phyloP scores from a whole-genome alignment of 805 yeast genomes.

The Suhomyces tanzawaensis region DNA sequence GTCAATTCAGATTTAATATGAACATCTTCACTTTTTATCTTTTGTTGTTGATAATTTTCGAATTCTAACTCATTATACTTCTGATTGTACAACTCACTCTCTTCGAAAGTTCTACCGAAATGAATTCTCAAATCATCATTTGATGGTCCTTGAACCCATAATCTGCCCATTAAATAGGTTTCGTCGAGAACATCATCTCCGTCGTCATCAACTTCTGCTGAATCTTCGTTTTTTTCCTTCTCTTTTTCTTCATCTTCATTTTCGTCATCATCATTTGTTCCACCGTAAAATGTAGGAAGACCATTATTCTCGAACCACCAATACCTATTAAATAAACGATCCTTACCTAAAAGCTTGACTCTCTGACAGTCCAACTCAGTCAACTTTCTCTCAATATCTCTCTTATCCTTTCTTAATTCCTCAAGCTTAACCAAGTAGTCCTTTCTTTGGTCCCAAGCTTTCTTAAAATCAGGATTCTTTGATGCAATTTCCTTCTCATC shows the following conservation, averaged over 20 bases:
- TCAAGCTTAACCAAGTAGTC: slow-evolving; percentile 41
- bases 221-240: slow-evolving; percentile 17
- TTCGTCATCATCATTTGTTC: slow-evolving; percentile 39
- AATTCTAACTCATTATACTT: slow-evolving; percentile 13
- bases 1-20: slow-evolving; percentile 12
- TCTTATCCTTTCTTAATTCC: slow-evolving; percentile 47
- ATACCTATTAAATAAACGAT: slow-evolving; percentile 78
- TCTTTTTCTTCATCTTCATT: slow-evolving; percentile 35
- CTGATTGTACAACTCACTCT: slow-evolving; percentile 1
- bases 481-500: slow-evolving; percentile 39
- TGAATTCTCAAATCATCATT: slow-evolving; percentile 39
- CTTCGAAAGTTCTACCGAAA: slow-evolving; percentile 10
- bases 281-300: slow-evolving; percentile 51
- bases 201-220: slow-evolving; percentile 38
- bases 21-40: slow-evolving; percentile 3
- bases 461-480: slow-evolving; percentile 41
- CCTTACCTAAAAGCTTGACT: slow-evolving; percentile 73
- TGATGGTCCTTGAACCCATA: slow-evolving; percentile 92
- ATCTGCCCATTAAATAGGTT: slow-evolving; percentile 72
- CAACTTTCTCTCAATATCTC: slow-evolving; percentile 57
- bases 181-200: slow-evolving; percentile 48
- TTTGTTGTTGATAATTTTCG: background rate
- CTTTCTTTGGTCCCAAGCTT: slow-evolving; percentile 44
- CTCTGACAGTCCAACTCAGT: slow-evolving; percentile 76
- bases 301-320: slow-evolving; percentile 97